Base-by-base conservation (phyloP, 495 filamentous ascomycete genomes). In the Halenospora varia region DNA sequence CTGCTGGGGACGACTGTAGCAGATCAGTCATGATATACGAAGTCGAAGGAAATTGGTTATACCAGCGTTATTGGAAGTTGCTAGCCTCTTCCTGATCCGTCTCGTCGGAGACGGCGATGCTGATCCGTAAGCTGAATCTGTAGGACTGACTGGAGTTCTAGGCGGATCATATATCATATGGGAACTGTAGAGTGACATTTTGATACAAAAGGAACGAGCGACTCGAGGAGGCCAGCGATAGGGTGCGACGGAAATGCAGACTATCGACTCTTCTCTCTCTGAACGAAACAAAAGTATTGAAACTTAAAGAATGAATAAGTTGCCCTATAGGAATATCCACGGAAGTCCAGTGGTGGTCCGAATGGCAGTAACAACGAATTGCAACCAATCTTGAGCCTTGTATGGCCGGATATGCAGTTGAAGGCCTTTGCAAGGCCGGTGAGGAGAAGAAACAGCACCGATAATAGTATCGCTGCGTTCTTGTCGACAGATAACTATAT, bases 181-280 rank as follows among this genome's bases (percentile, higher is more conserved):
- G 20, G 13, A 26, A 11, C 19, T 41, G 39, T 20, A 59, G 46
- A 48, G 13, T 11, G 20, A 49, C 62, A 65, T 65, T 9, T 50
- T 57, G 44, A 42, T 19, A 22, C 39, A 29, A 48, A 57, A 35
- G n/a, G 39, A 53, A 59, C 47, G 59, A 59, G 56, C 19, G 56
- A 22, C 22, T 50, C 52, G 59, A 62, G 59, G 55, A 62, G 59
- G 56, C 62, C 54, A 53, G 62, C 46, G 49, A 57, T 62, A 59
- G 53, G 29, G 56, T 39, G 50, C 56, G 53, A 62, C 48, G n/a
- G 62, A 60, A 51, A 19, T 45, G 53, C 52, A 53, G 56, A 54
- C 59, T 65, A 60, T 51, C 48, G 20, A 50, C 59, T 59, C 59
- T 61, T 64, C 58, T 62, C 59, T 59, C 56, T 62, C 56, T 22